Evolutionary conservation across 345 rosid genomes (phyloP).

Genomic region (Populus alba): DNA sequence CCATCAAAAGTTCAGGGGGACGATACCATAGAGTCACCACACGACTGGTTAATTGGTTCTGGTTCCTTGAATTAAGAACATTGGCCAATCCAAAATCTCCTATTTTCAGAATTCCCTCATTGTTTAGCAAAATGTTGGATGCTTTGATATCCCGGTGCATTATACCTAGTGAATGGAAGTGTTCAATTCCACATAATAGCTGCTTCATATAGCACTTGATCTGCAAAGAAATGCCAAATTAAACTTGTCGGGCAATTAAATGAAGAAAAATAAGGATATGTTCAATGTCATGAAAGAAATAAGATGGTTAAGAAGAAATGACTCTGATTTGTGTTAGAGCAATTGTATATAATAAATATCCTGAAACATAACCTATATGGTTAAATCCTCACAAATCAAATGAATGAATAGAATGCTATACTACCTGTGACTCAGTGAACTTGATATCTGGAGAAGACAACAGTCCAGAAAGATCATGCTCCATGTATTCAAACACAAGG

Average conservation of each 20-base stretch:
- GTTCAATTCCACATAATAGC: slow-evolving; percentile 62
- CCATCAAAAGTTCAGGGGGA: slow-evolving; percentile 84
- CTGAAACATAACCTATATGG: not conserved
- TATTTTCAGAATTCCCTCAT: slow-evolving; percentile 60
- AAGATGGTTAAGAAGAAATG: not conserved
- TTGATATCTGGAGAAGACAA: slow-evolving; percentile 51
- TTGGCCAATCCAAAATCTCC: slow-evolving; percentile 81
- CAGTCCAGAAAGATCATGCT: slow-evolving; percentile 76
- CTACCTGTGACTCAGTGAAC: slow-evolving; percentile 65
- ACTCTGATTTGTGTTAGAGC: not conserved
- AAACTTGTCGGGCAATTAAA: not conserved
- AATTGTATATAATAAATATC: not conserved
- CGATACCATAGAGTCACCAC: slow-evolving; percentile 85
- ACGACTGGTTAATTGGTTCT: slow-evolving; percentile 61
- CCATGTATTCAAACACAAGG: slow-evolving; percentile 85
- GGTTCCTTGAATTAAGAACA: slow-evolving; percentile 42
- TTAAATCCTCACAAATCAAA: not conserved
- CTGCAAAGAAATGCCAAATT: slow-evolving; percentile 27
- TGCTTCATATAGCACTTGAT: slow-evolving; percentile 81
- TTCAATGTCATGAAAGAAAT: not conserved
- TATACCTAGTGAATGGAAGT: slow-evolving; percentile 64
- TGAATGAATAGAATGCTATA: not conserved
- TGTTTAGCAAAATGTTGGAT: slow-evolving; percentile 70
- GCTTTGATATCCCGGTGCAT: slow-evolving; percentile 74
- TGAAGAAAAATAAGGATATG: no score